A percentile compares a stretch with the other conserved stretches of the same genome.
Conservation (phyloP, 345 rosid species). For the Hibiscus tridactylites region DNA sequence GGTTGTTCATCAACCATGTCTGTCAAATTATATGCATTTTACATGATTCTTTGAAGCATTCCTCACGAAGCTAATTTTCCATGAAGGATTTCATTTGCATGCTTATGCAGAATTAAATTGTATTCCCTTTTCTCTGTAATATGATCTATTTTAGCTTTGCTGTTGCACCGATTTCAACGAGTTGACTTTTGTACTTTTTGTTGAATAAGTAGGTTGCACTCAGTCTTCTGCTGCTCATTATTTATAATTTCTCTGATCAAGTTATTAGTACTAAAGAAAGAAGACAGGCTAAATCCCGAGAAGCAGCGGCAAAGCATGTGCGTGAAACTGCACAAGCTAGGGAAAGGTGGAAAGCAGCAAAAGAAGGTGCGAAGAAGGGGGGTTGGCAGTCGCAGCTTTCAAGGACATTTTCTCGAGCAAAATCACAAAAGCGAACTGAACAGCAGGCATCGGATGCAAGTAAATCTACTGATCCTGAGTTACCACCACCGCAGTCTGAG, state of each 20-base stretch:
- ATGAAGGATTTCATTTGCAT: not conserved
- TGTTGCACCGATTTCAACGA: not conserved
- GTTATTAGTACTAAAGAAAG: conserved; percentile 54
- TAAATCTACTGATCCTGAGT: conserved; percentile 18
- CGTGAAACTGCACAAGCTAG: conserved; percentile 87
- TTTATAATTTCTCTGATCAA: conserved; percentile 69
- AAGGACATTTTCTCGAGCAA: conserved; percentile 62
- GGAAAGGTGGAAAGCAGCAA: conserved; percentile 77
- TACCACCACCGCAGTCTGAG: not conserved
- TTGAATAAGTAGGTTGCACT: conserved; percentile 42
- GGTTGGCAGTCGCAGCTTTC: conserved; percentile 62
- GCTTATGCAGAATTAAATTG: not conserved
- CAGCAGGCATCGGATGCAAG: conserved; percentile 9
- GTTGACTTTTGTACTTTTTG: conserved; percentile 1
- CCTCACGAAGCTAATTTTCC: not conserved
- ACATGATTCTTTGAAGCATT: not conserved
- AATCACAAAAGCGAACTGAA: conserved; percentile 24
- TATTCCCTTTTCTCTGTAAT: not conserved
- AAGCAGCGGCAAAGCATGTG: conserved; percentile 79
- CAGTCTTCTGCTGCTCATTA: conserved; percentile 43
- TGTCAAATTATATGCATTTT: not conserved
- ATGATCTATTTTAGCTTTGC: not conserved
- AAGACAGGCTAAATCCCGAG: conserved; percentile 51
- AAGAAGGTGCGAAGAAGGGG: conserved; percentile 48
- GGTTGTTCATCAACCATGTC: not conserved